These are phyloP conservation scores for Diaporthe sp. DNA, from an alignment of 2,329 filamentous ascomycete species.

Conservation along the genomic window DNA sequence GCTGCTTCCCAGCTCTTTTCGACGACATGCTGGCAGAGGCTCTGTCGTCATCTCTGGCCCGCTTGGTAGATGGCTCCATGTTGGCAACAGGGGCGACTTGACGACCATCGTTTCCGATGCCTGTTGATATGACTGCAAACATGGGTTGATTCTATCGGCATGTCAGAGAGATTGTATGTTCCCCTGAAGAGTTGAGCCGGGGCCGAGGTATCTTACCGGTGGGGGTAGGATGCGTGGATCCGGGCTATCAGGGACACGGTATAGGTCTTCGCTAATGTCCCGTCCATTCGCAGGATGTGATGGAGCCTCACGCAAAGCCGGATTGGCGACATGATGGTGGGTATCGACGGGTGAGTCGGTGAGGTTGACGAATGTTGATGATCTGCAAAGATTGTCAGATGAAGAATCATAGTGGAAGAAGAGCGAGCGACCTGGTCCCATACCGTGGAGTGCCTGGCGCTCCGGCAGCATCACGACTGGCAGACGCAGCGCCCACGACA, in stretches of 20 bases:
- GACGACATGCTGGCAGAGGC: neutral
- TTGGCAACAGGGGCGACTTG: neutral
- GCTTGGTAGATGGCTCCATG: neutral
- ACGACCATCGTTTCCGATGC: neutral
- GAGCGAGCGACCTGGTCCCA: too few relatives aligned
- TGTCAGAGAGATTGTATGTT: neutral
- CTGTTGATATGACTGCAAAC: neutral
- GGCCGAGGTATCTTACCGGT: neutral
- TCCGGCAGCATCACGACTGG: neutral
- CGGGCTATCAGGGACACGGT: neutral
- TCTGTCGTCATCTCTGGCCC: too few relatives aligned
- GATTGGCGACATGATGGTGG: too few relatives aligned
- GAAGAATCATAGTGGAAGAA: neutral
- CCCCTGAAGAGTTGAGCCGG: neutral
- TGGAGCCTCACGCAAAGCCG: neutral
- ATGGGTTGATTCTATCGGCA: neutral
- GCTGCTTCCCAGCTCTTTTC: conserved; percentile 1
- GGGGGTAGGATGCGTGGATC: neutral
- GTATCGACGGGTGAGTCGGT: neutral
- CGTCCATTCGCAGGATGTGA: neutral
- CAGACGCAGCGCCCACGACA: neutral
- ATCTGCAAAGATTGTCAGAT: neutral
- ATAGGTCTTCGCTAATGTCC: neutral
- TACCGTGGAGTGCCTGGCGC: neutral
- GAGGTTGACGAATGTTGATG: neutral